phyloP scores from a whole-genome alignment of 176 grass and related monocot species.

The Cenchrus fungigraminus region DNA sequence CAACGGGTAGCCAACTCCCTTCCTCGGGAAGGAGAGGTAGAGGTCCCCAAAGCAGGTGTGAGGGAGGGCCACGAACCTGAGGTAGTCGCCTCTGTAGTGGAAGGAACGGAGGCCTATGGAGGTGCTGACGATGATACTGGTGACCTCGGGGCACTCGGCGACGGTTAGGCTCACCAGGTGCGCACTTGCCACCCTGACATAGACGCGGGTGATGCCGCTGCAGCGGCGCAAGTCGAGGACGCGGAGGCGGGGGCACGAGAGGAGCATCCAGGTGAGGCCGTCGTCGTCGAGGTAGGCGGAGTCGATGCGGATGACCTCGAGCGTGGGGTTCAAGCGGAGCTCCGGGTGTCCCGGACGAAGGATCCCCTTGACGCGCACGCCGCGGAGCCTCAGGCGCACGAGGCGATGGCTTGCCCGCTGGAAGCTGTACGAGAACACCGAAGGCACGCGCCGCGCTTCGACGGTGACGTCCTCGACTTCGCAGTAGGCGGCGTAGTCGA shows the following conservation, averaged over 20 bases:
- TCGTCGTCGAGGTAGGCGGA: not conserved
- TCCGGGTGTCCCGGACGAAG: not conserved
- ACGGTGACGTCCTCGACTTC: slow-evolving; percentile 42
- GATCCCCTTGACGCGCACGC: slow-evolving; percentile 14
- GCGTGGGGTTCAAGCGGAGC: not conserved
- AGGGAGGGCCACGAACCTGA: not conserved
- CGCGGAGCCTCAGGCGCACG: slow-evolving; percentile 40
- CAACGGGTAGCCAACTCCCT: rapidly evolving
- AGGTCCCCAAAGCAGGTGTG: slow-evolving; percentile 28
- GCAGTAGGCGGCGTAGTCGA: slow-evolving; percentile 55
- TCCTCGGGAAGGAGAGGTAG: slow-evolving; percentile 32
- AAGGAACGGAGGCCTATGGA: slow-evolving; percentile 35
- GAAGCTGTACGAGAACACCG: slow-evolving; percentile 17
- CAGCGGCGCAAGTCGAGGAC: slow-evolving; percentile 46
- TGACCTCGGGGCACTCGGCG: slow-evolving; percentile 38
- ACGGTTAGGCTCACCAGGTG: slow-evolving; percentile 54
- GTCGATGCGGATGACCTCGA: slow-evolving; percentile 42
- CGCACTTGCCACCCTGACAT: slow-evolving; percentile 6
- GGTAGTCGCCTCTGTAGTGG: not conserved
- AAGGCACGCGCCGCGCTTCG: not conserved
- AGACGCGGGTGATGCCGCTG: slow-evolving; percentile 35
- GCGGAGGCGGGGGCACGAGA: slow-evolving; percentile 40
- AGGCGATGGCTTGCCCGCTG: slow-evolving; percentile 21
- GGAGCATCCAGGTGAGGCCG: slow-evolving; percentile 30
- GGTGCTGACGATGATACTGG: not conserved